These are phyloP conservation scores for Pyropia yezoensis DNA, from an alignment of 23 red algal species.

Conservation along the genomic window DNA sequence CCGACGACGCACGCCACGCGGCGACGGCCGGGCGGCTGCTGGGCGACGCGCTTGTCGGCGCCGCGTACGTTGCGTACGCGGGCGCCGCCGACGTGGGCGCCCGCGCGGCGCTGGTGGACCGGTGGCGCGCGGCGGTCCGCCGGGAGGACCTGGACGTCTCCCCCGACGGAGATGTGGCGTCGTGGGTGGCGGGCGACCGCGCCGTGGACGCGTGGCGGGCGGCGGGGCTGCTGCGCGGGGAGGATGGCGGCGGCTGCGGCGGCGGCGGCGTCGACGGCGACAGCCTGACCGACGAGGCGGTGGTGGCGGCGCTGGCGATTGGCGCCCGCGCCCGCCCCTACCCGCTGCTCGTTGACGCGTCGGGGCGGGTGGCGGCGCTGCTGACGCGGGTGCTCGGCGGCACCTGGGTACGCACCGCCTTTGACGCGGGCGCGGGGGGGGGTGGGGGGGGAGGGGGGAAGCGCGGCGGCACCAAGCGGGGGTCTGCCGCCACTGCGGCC, in stretches of 20 bases:
- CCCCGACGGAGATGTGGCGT: background rate
- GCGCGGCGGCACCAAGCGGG: too few species aligned
- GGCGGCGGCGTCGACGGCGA: conserved; percentile 13
- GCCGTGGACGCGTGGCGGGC: conserved; percentile 22
- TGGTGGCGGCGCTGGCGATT: too few species aligned
- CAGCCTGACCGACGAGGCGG: conserved; percentile 9
- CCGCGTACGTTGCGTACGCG: conserved; percentile 59
- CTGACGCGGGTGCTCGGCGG: too few species aligned
- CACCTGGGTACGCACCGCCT: too few species aligned
- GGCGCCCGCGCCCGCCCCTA: too few species aligned
- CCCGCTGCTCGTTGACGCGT: too few species aligned
- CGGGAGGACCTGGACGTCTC: conserved; percentile 19
- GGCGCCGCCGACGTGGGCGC: conserved; percentile 24
- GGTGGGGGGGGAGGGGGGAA: too few species aligned
- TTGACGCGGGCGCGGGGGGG: too few species aligned
- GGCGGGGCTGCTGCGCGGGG: conserved; percentile 15
- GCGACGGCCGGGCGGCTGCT: conserved; percentile 32
- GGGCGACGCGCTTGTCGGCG: conserved; percentile 40
- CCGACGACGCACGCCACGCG: conserved; percentile 18
- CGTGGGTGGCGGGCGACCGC: conserved; percentile 40
- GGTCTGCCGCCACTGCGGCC: background rate
- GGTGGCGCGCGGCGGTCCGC: conserved; percentile 30
- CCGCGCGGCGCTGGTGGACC: conserved; percentile 2
- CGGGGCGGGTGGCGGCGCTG: too few species aligned
- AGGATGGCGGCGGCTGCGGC: conserved; percentile 19